A percentile compares a stretch with the other conserved stretches of the same genome.
Conservation (phyloP, 805 yeast genomes). For the Candida piceae region DNA sequence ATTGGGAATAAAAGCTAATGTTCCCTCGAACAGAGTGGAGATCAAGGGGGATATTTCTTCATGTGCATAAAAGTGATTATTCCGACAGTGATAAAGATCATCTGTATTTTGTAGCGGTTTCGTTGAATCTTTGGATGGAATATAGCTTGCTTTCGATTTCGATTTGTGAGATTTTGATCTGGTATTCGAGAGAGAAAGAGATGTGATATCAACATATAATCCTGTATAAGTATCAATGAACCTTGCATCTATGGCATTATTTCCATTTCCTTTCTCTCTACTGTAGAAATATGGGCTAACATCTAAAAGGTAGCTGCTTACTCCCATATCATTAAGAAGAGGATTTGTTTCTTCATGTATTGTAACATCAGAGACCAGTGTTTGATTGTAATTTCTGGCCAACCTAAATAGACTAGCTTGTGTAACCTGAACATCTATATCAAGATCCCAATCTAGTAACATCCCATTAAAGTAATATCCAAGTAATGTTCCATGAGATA, state of each 20-base stretch:
- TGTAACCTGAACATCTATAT: slow-evolving; percentile 58
- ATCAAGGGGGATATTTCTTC: slow-evolving; percentile 50
- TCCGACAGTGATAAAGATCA: slow-evolving; percentile 41
- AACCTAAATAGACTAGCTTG: slow-evolving; percentile 37
- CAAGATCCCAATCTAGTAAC: slow-evolving; percentile 57
- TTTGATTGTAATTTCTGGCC: slow-evolving; percentile 44
- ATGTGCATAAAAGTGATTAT: slow-evolving; percentile 48
- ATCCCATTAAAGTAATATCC: slow-evolving; percentile 61
- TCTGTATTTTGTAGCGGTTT: slow-evolving; percentile 12
- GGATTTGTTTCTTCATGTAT: slow-evolving; percentile 4
- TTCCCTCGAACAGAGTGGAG: slow-evolving; percentile 57
- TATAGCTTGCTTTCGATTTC: slow-evolving; percentile 12
- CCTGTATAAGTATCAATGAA: slow-evolving; percentile 48
- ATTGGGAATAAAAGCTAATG: slow-evolving; percentile 40
- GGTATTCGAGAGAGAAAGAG: slow-evolving; percentile 23
- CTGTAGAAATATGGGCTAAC: slow-evolving; percentile 20
- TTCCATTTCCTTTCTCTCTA: background rate
- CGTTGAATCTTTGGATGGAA: no score
- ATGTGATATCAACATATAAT: slow-evolving; percentile 40
- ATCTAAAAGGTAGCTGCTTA: slow-evolving; percentile 30
- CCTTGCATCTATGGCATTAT: background rate
- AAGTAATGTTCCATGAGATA: slow-evolving; percentile 58
- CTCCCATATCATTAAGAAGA: slow-evolving; percentile 23
- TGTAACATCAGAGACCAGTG: slow-evolving; percentile 40
- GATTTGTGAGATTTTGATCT: slow-evolving; percentile 5